Percentiles rank a stretch among this genome's conserved stretches.
Evolutionary conservation across 2,329 filamentous ascomycete species (phyloP).

Genomic region (Ophiosphaerella narmari): DNA sequence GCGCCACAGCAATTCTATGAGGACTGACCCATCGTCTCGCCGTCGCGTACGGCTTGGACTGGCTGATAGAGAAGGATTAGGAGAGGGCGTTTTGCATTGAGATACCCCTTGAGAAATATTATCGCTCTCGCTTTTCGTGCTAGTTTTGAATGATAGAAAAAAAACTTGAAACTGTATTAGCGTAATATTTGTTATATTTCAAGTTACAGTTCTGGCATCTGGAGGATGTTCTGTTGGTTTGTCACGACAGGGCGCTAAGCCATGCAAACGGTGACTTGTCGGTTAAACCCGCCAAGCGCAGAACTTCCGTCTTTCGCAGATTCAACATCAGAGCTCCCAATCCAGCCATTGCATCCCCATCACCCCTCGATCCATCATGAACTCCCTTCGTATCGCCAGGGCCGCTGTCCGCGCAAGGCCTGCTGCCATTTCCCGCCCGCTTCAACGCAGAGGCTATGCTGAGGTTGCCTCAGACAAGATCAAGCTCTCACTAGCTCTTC

Average conservation of each 20-base stretch:
- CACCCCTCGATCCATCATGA: slow-evolving; percentile 66
- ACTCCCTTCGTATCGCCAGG: slow-evolving; percentile 90
- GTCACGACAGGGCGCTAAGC: slow-evolving; percentile 4
- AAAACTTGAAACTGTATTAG: no score
- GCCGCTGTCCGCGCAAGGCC: slow-evolving; percentile 81
- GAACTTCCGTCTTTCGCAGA: slow-evolving; percentile 33
- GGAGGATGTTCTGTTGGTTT: no score
- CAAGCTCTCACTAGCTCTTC: slow-evolving; percentile 96
- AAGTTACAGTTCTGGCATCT: no score
- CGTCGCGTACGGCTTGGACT: background rate
- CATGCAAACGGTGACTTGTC: slow-evolving; percentile 10
- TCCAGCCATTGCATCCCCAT: slow-evolving; percentile 46
- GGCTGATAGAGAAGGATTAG: background rate
- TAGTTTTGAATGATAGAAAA: no score
- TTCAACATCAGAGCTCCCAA: slow-evolving; percentile 32
- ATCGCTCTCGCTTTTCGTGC: no score
- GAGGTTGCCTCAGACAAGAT: slow-evolving; percentile 67
- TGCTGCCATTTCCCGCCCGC: slow-evolving; percentile 72
- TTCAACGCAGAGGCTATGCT: slow-evolving; percentile 87
- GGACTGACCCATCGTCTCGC: slow-evolving; percentile 19
- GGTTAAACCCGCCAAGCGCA: slow-evolving; percentile 27
- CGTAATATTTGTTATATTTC: no score
- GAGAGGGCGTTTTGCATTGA: slow-evolving; percentile 31
- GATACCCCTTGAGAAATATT: slow-evolving; percentile 27
- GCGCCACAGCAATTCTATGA: slow-evolving; percentile 49